Evolutionary conservation across 106 monocot genomes (phyloP).

Genomic region (Agapanthus africanus): DNA sequence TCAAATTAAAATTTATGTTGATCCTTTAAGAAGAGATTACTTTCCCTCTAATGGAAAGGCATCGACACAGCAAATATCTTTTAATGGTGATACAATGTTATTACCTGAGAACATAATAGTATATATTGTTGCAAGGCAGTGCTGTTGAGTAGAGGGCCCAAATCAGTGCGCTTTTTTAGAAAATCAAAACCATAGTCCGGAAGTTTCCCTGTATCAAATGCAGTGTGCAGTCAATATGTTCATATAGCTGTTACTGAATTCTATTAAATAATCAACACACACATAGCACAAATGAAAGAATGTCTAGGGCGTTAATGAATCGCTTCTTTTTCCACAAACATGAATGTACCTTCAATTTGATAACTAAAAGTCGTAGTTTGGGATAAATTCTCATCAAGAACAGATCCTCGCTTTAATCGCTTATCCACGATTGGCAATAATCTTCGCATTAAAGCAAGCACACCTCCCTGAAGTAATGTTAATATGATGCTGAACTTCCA

Average conservation of each 20-base stretch:
- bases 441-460: slow-evolving; percentile 62
- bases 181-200: slow-evolving; percentile 57
- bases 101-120: slow-evolving; percentile 88
- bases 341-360: slow-evolving; percentile 19
- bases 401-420: slow-evolving; percentile 26
- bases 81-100: too few relatives aligned
- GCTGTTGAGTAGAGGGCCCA: slow-evolving; percentile 70
- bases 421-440: slow-evolving; percentile 42
- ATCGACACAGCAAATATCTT: background rate
- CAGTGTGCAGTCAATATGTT: background rate
- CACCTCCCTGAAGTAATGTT: slow-evolving; percentile 50
- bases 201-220: slow-evolving; percentile 31
- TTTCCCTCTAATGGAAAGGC: background rate
- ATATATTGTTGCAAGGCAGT: slow-evolving; percentile 91
- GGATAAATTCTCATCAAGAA: slow-evolving; percentile 5
- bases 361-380: background rate
- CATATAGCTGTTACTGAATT: background rate
- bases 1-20: background rate
- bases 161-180: slow-evolving; percentile 34
- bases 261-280: slow-evolving; percentile 33
- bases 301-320: background rate
- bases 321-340: background rate
- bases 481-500: too few relatives aligned
- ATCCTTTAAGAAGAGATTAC: background rate
- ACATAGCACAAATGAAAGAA: slow-evolving; percentile 45